phyloP scores from a whole-genome alignment of 352 stramenopile species.

The Phytopythium cucurbitacearum region DNA sequence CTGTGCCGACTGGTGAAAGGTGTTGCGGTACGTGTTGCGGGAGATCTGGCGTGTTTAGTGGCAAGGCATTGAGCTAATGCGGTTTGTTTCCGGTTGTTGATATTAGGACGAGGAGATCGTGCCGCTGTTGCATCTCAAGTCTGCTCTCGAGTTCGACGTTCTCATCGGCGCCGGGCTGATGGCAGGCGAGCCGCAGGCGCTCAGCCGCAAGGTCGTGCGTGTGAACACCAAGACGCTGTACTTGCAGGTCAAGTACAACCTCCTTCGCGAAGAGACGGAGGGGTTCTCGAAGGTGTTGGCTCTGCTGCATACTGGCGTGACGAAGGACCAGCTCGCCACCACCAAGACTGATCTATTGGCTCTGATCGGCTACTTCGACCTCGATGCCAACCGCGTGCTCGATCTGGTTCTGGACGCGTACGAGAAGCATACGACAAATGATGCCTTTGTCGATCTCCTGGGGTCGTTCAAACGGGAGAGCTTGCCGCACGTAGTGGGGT shows the following conservation, averaged over 20 bases:
- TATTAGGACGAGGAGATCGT: slow-evolving; percentile 66
- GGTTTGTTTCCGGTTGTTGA: background rate
- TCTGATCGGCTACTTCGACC: slow-evolving; percentile 91
- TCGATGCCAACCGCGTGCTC: slow-evolving; percentile 95
- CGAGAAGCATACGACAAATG: slow-evolving; percentile 84
- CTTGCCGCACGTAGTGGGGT: slow-evolving; percentile 89
- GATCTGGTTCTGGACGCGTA: slow-evolving; percentile 93
- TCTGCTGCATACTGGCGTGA: slow-evolving; percentile 72
- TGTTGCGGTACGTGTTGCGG: slow-evolving; percentile 29
- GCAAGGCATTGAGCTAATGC: background rate
- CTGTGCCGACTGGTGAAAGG: slow-evolving; percentile 57
- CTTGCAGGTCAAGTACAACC: slow-evolving; percentile 96
- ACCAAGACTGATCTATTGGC: slow-evolving; percentile 70
- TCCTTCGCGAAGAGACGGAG: slow-evolving; percentile 95
- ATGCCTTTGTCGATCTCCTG: slow-evolving; percentile 70
- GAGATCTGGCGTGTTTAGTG: no score
- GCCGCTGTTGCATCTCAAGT: slow-evolving; percentile 45
- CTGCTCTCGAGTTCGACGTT: slow-evolving; percentile 69
- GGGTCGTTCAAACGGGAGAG: slow-evolving; percentile 68
- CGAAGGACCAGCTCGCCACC: slow-evolving; percentile 51
- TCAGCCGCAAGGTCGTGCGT: slow-evolving; percentile 73
- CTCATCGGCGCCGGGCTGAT: slow-evolving; percentile 63
- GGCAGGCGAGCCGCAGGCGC: slow-evolving; percentile 30
- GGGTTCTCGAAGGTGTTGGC: slow-evolving; percentile 93
- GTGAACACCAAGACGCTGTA: slow-evolving; percentile 91